Evolutionary conservation across 2,329 filamentous ascomycete species (phyloP), one percentile per base, ranked within the genome.

Genomic region (Lachnum nothofagi): DNA sequence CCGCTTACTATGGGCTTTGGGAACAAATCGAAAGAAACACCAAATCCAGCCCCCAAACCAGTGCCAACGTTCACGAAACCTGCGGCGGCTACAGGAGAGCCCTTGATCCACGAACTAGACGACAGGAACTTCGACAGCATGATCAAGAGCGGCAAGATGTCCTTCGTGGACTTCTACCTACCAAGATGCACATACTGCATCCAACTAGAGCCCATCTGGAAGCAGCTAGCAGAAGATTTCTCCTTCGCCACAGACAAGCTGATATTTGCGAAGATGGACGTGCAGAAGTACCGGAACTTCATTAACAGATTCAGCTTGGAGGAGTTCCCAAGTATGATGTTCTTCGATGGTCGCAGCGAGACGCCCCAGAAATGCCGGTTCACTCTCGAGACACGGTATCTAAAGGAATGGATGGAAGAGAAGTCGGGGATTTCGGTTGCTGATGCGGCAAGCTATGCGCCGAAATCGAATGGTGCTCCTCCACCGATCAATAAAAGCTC

Each of bases 171-270:
- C 69, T 97, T 97, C 79, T 97, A 94, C 66, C 90, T 91, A n/a
- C 91, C 91, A 6, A 96, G 90, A 88, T 98, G 93, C 67, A 45
- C 67, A 93, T 91, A 97, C 79, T 98, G 93, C 86, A 96, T 96
- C 77, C 85, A 66, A 63, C 82, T 98, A 53, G 90, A 90, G 42
- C 93, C 93, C 20, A 79, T 75, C 59, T 97, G 88, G 86, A 91
- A 97, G 71, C 79, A 80, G 42, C 74, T 97, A 55, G 91, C 91
- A 51, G 75, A 77, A 52, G 84, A 88, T 70, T 97, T 90, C 72
- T 76, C 78, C 55, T 61, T 59, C 52, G 78, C 76, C 65, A 91
- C 96, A 61, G 71, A 82, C 53, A 75, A 78, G 55, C 86, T 98
- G 56, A 68, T 94, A 25, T 84, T 98, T 65, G 93, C 88, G 68